Base-by-base conservation (phyloP, 2,329 filamentous ascomycete species). In the Aspergillus carbonarius region DNA sequence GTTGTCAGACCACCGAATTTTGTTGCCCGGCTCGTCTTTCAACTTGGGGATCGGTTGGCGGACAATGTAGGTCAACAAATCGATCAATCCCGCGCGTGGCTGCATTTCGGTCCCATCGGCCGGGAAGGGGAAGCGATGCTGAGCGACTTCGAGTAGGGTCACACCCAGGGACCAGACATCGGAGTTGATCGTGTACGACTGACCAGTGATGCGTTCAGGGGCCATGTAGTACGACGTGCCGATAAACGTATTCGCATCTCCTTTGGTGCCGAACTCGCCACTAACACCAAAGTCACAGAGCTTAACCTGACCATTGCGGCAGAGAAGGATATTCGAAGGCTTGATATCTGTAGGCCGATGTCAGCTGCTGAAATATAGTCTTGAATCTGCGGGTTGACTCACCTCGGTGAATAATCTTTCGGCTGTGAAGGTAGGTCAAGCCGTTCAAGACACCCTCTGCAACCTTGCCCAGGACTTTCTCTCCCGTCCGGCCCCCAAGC, bases 221-320 rank as follows among this genome's bases (percentile, higher is more conserved):
- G 95, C 95, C 95, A 99, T 99, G 81, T 99, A 99, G 75, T 98
- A 99, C 61, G 91, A 96, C 12, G 95, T 99, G 63, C 95, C 95
- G 72, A 99, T 99, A 72, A 99, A 99, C 0, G 95, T 99, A 75
- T 98, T 97, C 64, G 95, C 95, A 74, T 98, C 95, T 55, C 95
- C 95, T 76, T 99, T 98, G 51, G 95, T 99, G 64, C 95, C 96
- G 72, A 98, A 98, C 75, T 98, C 95, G 65, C 95, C 95, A 59
- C 91, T 96, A 49, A 99, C 95, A 68, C 95, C 95, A 74, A 99
- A 99, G 78, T 99, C 95, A 79, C 95, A 99, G 15, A 99, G 86
- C 79, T 99, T 99, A 65, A 99, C 93, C 68, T 96, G 90, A 34
- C 95, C 95, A 65, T 91, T 88, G 61, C 93, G 89, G 73, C 92